Evolutionary conservation across 1,284 basidiomycete genomes (phyloP), one percentile per base, ranked within the genome.

Genomic region (Laetiporus sulphureus): DNA sequence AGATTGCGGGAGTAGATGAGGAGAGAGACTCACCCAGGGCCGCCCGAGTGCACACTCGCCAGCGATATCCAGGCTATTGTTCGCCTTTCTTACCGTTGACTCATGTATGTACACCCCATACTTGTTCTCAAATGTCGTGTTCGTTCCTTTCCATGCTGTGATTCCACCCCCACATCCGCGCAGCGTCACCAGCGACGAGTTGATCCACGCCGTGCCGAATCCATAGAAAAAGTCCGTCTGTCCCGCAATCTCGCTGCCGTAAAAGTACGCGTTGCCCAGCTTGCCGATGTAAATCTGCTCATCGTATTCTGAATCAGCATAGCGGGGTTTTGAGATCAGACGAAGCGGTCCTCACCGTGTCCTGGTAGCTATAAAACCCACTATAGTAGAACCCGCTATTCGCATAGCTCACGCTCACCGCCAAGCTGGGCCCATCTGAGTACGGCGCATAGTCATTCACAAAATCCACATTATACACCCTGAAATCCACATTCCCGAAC

Each of bases 391-490:
- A 42, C 4, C 41, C 41, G 11, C 36, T 34, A 31, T 42, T 42
- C 15, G 41, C 41, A 23, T 42, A 42, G 41, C 41, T 42, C 13
- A 42, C 31, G 30, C 36, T 33, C 6, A 42, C 19, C 11, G 41
- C 41, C n/a, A 42, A 16, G 18, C 41, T 42, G 3, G 41, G 41
- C 12, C 19, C 18, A 12, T 25, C 41, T 5, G 41, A 42, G 23
- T 42, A 42, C n/a, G 41, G 41, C 23, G 41, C 41, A 38, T 42
- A 42, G 41, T 42, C 36, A 21, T 42, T 42, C 20, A 42, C 20
- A n/a, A 42, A 38, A 27, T 42, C 41, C 13, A 42, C 29, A 34
- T 42, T 42, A 32, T 42, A 42, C 18, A 34, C 36, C 16, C 41
- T 25, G 36, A 42, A 42, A 16, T 42, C 41, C 4, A 31, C 33